Evolutionary conservation across 768 basidiomycete genomes (phyloP).

Genomic region (Holtermannia corniformis): DNA sequence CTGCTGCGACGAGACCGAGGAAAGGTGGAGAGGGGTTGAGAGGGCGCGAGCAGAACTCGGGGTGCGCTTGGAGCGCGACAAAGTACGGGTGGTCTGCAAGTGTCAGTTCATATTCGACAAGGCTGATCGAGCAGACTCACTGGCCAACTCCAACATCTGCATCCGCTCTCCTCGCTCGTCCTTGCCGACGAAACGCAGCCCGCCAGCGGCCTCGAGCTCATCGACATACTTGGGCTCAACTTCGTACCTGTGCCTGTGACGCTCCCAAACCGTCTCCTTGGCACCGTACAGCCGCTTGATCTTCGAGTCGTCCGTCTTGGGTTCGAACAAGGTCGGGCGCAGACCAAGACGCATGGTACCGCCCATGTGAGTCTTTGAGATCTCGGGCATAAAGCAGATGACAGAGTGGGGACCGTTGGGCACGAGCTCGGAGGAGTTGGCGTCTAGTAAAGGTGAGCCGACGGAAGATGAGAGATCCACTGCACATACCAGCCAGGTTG

Average conservation of each 20-base stretch:
- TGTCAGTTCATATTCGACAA: background rate
- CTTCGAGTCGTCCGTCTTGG: conserved; percentile 55
- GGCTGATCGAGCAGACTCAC: conserved; percentile 54
- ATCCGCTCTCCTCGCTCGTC: conserved; percentile 95
- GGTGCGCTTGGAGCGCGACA: conserved; percentile 88
- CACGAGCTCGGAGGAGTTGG: conserved; percentile 76
- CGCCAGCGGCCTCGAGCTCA: conserved; percentile 57
- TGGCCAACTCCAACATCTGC: conserved; percentile 82
- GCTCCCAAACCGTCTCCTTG: conserved; percentile 76
- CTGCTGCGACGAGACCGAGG: conserved; percentile 86
- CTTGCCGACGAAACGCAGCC: conserved; percentile 67
- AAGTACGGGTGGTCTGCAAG: conserved; percentile 81
- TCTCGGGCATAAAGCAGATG: conserved; percentile 97
- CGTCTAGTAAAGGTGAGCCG: conserved; percentile 47
- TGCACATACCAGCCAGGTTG: conserved; percentile 53
- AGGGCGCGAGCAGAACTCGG: conserved; percentile 96
- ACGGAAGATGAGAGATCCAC: background rate
- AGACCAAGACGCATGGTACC: conserved; percentile 99
- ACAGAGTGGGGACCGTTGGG: conserved; percentile 53
- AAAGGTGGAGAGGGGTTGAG: conserved; percentile 95
- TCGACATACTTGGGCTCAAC: conserved; percentile 84
- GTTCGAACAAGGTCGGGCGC: conserved; percentile 84
- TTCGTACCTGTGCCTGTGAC: conserved; percentile 92
- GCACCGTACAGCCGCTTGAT: conserved; percentile 74
- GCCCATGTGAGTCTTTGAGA: conserved; percentile 94